Conservation (phyloP, 192 early-diverging fungal genomes). For the Backusella parvicylindrica region DNA sequence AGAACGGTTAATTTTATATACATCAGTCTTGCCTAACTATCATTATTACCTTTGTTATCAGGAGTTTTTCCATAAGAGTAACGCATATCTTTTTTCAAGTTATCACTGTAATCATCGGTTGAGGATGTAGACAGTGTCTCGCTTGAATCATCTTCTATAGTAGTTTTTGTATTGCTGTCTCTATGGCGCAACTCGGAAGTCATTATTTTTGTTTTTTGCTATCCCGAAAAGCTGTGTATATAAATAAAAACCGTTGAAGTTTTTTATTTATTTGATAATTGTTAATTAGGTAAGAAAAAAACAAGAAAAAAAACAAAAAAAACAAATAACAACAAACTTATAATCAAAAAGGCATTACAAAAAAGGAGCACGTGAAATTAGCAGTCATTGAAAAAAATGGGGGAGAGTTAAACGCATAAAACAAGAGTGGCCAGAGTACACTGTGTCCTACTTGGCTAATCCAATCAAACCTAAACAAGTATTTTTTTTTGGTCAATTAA, state of each 20-base stretch:
- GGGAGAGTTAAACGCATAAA: not conserved
- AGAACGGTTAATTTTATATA: not conserved
- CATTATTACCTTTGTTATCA: constrained; percentile 40
- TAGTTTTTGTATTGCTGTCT: not conserved
- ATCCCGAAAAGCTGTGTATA: not conserved
- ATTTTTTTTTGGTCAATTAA: not conserved
- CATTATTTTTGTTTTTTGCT: not conserved
- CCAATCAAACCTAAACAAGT: constrained; percentile 15
- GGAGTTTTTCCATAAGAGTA: constrained; percentile 36
- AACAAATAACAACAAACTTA: not conserved
- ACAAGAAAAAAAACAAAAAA: not conserved
- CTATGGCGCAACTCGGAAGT: constrained; percentile 2
- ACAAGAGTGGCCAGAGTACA: not conserved
- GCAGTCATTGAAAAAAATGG: constrained; percentile 9
- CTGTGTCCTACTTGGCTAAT: not conserved
- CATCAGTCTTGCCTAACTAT: no score
- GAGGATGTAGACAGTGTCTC: not conserved
- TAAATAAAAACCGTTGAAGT: constrained; percentile 1
- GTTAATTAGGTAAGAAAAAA: constrained; percentile 1
- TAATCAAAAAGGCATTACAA: not conserved
- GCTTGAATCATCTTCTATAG: not conserved
- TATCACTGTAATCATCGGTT: not conserved
- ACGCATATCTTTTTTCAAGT: constrained; percentile 19
- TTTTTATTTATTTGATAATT: not conserved
- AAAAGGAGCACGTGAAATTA: constrained; percentile 2